Conservation (phyloP, 164 flowering plant genomes). For the Nelumbo lutea region DNA sequence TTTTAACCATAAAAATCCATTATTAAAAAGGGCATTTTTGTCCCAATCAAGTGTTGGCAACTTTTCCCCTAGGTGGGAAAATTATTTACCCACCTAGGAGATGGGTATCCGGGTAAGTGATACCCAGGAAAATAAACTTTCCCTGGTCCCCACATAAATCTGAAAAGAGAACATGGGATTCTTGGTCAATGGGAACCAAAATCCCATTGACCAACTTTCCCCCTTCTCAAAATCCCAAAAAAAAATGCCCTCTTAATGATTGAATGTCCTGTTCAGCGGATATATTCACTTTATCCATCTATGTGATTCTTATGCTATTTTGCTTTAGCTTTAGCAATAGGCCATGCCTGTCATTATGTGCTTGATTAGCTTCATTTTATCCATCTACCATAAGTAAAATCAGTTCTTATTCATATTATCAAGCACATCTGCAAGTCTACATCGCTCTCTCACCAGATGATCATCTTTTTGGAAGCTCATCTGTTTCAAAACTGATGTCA, state of each 20-base stretch:
- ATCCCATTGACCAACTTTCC: too few species aligned
- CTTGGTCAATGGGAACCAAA: too few species aligned
- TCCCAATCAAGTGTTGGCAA: too few species aligned
- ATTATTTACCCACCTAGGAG: too few species aligned
- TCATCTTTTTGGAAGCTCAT: slow-evolving; percentile 28
- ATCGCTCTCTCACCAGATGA: slow-evolving; percentile 21
- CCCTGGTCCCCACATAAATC: too few species aligned
- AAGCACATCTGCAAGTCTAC: slow-evolving; percentile 17
- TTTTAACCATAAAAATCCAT: too few species aligned
- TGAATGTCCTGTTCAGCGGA: slow-evolving; percentile 26
- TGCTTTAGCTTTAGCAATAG: slow-evolving; percentile 23
- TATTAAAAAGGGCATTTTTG: too few species aligned
- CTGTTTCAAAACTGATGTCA: slow-evolving; percentile 48
- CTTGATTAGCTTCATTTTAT: slow-evolving; percentile 26
- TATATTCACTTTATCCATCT: slow-evolving; percentile 27
- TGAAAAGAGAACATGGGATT: too few species aligned
- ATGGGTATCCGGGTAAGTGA: too few species aligned
- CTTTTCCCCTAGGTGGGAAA: too few species aligned
- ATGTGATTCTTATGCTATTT: slow-evolving; percentile 18
- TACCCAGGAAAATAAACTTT: too few species aligned
- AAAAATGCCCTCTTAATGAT: slow-evolving; percentile 7
- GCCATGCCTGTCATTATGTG: slow-evolving; percentile 18
- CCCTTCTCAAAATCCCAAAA: too few species aligned
- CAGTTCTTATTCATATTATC: slow-evolving; percentile 43
- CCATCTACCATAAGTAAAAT: slow-evolving; percentile 39